Base-by-base conservation (phyloP, 345 rosid genomes). In the Euphorbia pulcherrima region DNA sequence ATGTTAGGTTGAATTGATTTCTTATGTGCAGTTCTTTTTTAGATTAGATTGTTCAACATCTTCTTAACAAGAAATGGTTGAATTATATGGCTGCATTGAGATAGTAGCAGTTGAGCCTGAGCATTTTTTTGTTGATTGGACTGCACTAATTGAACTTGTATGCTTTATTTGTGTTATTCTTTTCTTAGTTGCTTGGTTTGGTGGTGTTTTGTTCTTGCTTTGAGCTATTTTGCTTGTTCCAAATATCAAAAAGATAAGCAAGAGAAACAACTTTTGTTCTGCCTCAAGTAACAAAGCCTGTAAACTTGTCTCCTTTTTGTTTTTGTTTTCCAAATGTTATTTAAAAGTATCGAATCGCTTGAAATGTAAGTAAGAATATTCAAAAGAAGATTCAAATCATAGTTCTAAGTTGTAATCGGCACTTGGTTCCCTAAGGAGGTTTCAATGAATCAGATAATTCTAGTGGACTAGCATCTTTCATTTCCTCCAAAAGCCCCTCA, bases 161-260 rank as follows among this genome's bases (percentile, higher is more conserved):
- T 39, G 1, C 44, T 37, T 39, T 21, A 35, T 20, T 61, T 61
- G 24, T 16, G 21, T 39, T 61, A 47, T 61, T 23, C 64, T 60
- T 35, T 35, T 33, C 13, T 17, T 60, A 20, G 67, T 28, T 64
- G 67, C 40, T 48, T 64, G 30, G 50, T 61, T 23, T 37, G 21
- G 29, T 39, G 5, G 12, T 39, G 29, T 40, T 21, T 20, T 62
- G 10, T 4, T 10, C 18, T 40, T 40, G 30, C 51, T n/a, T 62
- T 23, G 29, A 39, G 11, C 9, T 12, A 11, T n/a, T 44, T 12
- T 11, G 8, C 24, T 18, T 35, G 5, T 30, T 59, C 46, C 23
- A 17, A 18, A 35, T 16, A 17, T 59, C 44, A 59, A 59, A 57
- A 8, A 52, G 26, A 21, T 52, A 20, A 21, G 13, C 20, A 52